Base-by-base conservation (phyloP, 2,329 filamentous ascomycete genomes). In the Phoma sp. region DNA sequence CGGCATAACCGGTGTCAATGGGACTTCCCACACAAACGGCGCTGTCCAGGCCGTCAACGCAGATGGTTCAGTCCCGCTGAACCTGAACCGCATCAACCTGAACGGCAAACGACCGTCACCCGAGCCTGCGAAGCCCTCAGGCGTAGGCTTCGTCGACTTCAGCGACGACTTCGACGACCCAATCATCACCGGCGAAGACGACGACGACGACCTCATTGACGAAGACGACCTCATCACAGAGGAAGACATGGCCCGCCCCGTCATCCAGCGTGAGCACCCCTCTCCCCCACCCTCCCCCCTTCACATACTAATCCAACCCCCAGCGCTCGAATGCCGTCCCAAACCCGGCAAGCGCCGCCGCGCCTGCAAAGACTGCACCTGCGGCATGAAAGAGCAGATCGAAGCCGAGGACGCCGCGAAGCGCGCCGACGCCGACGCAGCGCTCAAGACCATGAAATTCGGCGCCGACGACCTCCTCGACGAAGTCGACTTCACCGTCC, bases 281-380 rank as follows among this genome's bases (percentile, higher is more conserved):
- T 50, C 25, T n/a, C 25, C 39, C 24, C 31, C 15, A 43, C 35
- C 51, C 48, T 63, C 52, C 21, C 24, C 27, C 12, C 13, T 9
- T 38, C 17, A 38, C 39, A 35, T 47, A 51, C 57, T 67, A 33
- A 56, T 36, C 48, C 63, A 24, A 24, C 47, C 24, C 9, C 17
- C 61, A 91, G 93, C 95, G 47, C 85, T 88, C 24, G 91, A 96
- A 73, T 99, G 95, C 76, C 86, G 88, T 55, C 93, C 94, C 43
- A 91, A 95, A 78, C 84, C 88, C 39, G 92, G 91, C 55, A 96
- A 96, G 81, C 88, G 94, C 65, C 89, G 94, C 51, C 88, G 93
- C 59, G 92, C 95, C 54, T 99, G 95, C 83, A 98, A 99, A 79
- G 95, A 99, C 80, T 99, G 95, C 81, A 94, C 91, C 8, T 99